Conservation (phyloP, 805 yeast species). For the Barnettozyma salicaria region DNA sequence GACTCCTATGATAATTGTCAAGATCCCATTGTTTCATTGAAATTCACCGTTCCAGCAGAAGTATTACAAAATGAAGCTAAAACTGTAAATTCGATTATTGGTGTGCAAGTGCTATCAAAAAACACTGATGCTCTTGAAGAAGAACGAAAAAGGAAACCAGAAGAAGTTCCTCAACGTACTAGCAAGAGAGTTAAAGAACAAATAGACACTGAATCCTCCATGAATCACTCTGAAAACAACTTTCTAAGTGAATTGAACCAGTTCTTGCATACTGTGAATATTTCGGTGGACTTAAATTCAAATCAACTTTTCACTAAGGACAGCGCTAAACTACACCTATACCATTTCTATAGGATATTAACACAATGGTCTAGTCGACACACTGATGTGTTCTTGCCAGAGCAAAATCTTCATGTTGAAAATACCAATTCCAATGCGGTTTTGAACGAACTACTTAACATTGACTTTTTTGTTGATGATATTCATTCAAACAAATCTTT, state of each 20-base stretch:
- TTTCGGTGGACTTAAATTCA: constrained; percentile 2
- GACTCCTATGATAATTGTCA: constrained; percentile 51
- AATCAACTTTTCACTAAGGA: too few species aligned
- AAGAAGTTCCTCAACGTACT: constrained; percentile 28
- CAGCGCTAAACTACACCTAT: neutral
- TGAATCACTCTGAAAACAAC: neutral
- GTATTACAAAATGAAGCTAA: too few species aligned
- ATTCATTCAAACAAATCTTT: constrained; percentile 7
- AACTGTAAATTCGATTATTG: neutral
- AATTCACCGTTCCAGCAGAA: constrained; percentile 17
- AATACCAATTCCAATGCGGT: constrained; percentile 16
- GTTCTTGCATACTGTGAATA: constrained; percentile 2
- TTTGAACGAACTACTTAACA: constrained; percentile 27
- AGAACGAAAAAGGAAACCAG: constrained; percentile 15
- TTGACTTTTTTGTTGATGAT: constrained; percentile 25
- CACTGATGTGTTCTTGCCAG: constrained; percentile 23
- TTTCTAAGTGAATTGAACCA: constrained; percentile 12
- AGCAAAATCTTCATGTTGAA: constrained; percentile 3
- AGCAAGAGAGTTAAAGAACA: constrained; percentile 36
- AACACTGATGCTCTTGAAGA: constrained; percentile 3
- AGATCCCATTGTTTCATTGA: constrained; percentile 41
- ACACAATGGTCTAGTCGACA: constrained; percentile 24
- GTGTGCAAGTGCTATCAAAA: neutral
- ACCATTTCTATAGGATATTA: constrained; percentile 16
- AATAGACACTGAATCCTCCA: constrained; percentile 19